Base-by-base conservation (phyloP, 768 basidiomycete species). In the Mycena polygramma region DNA sequence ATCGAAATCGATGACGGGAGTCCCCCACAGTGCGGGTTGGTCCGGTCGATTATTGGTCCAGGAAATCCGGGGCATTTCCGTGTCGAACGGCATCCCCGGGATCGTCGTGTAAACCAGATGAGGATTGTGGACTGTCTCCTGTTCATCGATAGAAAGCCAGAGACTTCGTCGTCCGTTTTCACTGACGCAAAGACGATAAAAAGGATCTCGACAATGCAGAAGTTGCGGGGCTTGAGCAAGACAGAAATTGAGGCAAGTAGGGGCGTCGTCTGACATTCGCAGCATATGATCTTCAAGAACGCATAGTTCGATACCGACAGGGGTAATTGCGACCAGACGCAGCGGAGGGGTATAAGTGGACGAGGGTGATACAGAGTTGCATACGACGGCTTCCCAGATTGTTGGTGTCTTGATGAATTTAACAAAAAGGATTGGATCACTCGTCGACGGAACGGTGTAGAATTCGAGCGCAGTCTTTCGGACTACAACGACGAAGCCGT, bases 1-100 rank as follows among this genome's bases (percentile, higher is more conserved):
- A 35, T 73, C 72, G 54, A 73, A 73, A 41, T 66, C 63, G 15
- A 73, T 17, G n/a, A 10, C 30, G 15, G 72, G 68, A 20, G 63
- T 19, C 4, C 57, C 68, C 72, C 72, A 73, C 6, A 73, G 39
- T 0, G 63, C 72, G 11, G 55, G 59, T 26, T 37, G 22, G 36
- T 26, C 54, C 14, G 60, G 49, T 7, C 3, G 22, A 11, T 58
- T 52, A 20, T 49, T 30, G 24, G 2, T 52, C 68, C 68, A 69
- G 4, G 15, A 2, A 22, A 69, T 59, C 1, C 19, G 55, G 17
- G 62, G 52, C 24, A 7, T 11, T 13, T 43, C 41, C 10, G 22
- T 26, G 30, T 26, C 20, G 5, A 22, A 10, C 7, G 22, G 11
- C 17, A 0, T 15, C 11, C 13, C 2, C 1, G 46, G 14, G 22